Percentiles rank a stretch among this genome's conserved stretches.
These are phyloP conservation scores for Bipolaris sorokiniana DNA, from an alignment of 2,329 filamentous ascomycete species.

Conservation along the genomic window DNA sequence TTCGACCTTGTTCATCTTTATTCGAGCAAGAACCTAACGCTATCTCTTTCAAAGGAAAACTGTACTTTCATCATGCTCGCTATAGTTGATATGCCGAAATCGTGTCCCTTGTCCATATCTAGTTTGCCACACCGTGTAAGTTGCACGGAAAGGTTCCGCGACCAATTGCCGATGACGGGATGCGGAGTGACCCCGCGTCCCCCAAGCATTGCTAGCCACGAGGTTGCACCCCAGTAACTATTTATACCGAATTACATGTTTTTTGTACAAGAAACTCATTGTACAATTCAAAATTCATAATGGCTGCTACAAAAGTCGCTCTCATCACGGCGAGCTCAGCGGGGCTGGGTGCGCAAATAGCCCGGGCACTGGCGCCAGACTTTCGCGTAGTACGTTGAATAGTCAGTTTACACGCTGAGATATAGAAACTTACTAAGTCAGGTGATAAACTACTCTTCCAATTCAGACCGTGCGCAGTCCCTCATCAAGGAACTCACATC, in stretches of 20 bases:
- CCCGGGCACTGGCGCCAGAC: slow-evolving; percentile 55
- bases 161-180: slow-evolving; percentile 4
- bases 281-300: slow-evolving; percentile 10
- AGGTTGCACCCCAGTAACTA: background rate
- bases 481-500: slow-evolving; percentile 52
- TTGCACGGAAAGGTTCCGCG: slow-evolving; percentile 10
- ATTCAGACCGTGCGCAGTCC: slow-evolving; percentile 49
- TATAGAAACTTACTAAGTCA: slow-evolving; percentile 17
- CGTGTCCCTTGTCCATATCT: too few species aligned
- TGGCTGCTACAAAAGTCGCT: slow-evolving; percentile 53
- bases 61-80: too few species aligned
- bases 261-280: too few species aligned
- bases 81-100: too few species aligned
- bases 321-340: slow-evolving; percentile 58
- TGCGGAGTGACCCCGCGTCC: slow-evolving; percentile 3
- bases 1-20: too few species aligned
- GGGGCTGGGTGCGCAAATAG: slow-evolving; percentile 56
- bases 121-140: background rate
- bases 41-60: too few species aligned
- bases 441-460: slow-evolving; percentile 58
- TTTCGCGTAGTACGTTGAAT: slow-evolving; percentile 51
- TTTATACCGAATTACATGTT: background rate
- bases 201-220: slow-evolving; percentile 1
- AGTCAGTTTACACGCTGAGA: background rate
- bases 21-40: background rate